Base-by-base conservation (phyloP, 2,329 filamentous ascomycete genomes). In the Decorospora gaudefroyi region DNA sequence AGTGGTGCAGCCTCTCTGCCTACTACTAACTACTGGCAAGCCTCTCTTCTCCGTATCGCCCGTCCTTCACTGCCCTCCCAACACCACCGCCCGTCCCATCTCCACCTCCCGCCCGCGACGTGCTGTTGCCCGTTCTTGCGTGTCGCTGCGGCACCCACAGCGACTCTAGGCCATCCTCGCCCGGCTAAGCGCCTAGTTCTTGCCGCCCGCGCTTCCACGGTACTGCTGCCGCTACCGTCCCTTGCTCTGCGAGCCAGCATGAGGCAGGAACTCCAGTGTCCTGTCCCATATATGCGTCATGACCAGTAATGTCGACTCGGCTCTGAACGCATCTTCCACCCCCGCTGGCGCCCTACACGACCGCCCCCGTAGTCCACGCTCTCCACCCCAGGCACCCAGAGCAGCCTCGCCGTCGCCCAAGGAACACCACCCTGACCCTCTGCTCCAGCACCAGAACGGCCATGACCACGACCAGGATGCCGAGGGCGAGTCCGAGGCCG, bases 401-500 rank as follows among this genome's bases (percentile, higher is more conserved):
- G 31, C 55, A 22, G 44, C 57, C 42, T 57, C 57, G 29, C 55
- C 64, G n/a, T 28, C 27, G 34, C 25, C 34, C n/a, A 17, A n/a
- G n/a, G n/a, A n/a, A n/a, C n/a, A 28, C 15, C 17, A 29, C 25
- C 12, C 42, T 22, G 17, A 13, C 9, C 22, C 18, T 25, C 42
- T 23, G 5, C 22, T 22, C 9, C 5, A 16, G 3, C 17, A 19
- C 17, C 42, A 50, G 28, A 60, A 69, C 49, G 64, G 58, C 54
- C 46, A 63, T 50, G 48, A 58, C 42, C 36, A 18, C 44, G 49
- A 55, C 27, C 60, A 64, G 31, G 67, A 72, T 46, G 70, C 65
- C 22, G 65, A 69, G 39, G 71, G 70, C 52, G 72, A 75, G 53
- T 77, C 74, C 11, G 76, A 78, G 61, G 76, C 75, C 37, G 76